Percentiles rank a stretch among this genome's conserved stretches.
phyloP scores from a whole-genome alignment of 768 basidiomycete genomes.

The Gautieria morchelliformis region DNA sequence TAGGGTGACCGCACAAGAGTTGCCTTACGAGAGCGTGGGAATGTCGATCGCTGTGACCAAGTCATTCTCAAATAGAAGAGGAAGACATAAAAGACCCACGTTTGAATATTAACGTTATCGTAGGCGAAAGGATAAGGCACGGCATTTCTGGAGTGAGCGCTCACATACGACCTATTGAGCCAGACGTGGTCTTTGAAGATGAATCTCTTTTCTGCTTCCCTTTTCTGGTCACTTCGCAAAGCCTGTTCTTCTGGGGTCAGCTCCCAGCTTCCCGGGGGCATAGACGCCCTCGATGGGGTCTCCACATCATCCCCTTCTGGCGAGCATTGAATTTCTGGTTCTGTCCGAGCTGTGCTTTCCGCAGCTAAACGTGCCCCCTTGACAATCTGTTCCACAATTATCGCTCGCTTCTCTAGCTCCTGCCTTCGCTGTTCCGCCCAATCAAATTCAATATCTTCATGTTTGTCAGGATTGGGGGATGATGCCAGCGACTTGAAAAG shows the following conservation, averaged over 20 bases:
- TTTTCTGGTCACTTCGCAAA: not conserved
- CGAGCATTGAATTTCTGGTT: no score
- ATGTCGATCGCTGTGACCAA: constrained; percentile 45
- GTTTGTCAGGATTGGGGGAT: not conserved
- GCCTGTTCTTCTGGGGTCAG: not conserved
- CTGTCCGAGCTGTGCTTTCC: not conserved
- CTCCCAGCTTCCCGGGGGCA: not conserved
- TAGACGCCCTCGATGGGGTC: not conserved
- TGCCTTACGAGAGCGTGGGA: constrained; percentile 40
- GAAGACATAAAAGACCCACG: not conserved
- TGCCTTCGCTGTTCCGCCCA: not conserved
- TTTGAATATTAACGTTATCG: not conserved
- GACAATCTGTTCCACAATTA: not conserved
- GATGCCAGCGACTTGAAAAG: constrained; percentile 1
- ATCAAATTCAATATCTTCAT: not conserved
- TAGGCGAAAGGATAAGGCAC: constrained; percentile 4
- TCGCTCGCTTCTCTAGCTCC: not conserved
- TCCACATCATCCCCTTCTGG: not conserved
- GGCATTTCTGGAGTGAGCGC: not conserved
- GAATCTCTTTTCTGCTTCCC: not conserved
- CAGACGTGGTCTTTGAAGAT: not conserved
- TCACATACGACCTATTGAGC: not conserved
- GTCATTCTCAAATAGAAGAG: not conserved
- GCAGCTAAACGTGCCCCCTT: not conserved
- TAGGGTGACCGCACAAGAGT: constrained; percentile 47